A percentile compares a stretch with the other conserved stretches of the same genome.
These are phyloP conservation scores for Mortierella sp. DNA, from an alignment of 371 early-diverging fungal species.

Conservation along the genomic window DNA sequence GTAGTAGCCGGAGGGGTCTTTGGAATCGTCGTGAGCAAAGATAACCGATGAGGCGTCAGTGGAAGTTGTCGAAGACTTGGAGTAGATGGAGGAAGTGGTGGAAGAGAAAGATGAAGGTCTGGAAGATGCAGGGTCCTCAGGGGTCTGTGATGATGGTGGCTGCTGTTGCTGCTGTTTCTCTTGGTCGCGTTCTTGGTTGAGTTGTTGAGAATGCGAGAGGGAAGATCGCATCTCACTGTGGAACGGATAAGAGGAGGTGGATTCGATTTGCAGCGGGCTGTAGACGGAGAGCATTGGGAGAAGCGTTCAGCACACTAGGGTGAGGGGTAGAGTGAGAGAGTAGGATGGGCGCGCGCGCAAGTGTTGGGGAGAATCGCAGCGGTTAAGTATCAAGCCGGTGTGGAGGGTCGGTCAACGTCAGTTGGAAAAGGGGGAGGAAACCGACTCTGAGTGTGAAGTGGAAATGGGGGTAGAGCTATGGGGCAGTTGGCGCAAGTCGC, in stretches of 20 bases:
- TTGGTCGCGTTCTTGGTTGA: constrained; percentile 14
- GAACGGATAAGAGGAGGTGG: constrained; percentile 49
- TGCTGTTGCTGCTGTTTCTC: constrained; percentile 3
- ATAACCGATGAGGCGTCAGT: constrained; percentile 7
- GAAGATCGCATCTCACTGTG: constrained; percentile 38
- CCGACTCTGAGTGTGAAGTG: too few species aligned
- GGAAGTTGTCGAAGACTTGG: constrained; percentile 13
- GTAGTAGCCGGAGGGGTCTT: constrained; percentile 1
- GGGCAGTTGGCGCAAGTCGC: too few species aligned
- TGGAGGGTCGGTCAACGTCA: too few species aligned
- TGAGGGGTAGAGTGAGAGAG: neutral
- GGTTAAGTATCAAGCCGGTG: too few species aligned
- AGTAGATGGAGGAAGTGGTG: constrained; percentile 14
- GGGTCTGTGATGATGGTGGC: neutral
- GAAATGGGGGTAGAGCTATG: too few species aligned
- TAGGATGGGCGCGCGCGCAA: neutral
- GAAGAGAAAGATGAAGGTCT: constrained; percentile 18
- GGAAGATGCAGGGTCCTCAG: neutral
- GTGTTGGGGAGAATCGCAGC: too few species aligned
- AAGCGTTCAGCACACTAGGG: constrained; percentile 4
- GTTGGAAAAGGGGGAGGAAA: too few species aligned
- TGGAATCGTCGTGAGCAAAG: neutral
- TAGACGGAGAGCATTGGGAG: constrained; percentile 45
- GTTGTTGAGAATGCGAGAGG: constrained; percentile 10
- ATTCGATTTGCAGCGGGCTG: constrained; percentile 45